A percentile compares a stretch with the other conserved stretches of the same genome.
These are phyloP conservation scores for Phytophthora sojae DNA, from an alignment of 352 stramenopile species.

Conservation along the genomic window DNA sequence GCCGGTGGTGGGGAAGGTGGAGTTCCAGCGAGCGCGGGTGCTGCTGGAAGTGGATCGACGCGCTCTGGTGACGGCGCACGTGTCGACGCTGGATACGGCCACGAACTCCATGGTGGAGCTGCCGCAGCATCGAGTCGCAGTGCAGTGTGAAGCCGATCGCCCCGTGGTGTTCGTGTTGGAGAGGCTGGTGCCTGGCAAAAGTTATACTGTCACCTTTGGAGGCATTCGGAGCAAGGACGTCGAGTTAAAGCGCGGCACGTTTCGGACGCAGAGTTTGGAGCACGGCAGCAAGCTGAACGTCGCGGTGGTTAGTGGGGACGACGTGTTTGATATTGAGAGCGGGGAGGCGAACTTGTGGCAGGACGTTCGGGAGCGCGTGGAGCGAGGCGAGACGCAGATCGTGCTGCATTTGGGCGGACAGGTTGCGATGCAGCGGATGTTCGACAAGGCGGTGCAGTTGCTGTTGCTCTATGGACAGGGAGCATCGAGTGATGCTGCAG, in stretches of 20 bases:
- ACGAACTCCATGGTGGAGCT: conserved; percentile 55
- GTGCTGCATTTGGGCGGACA: conserved; percentile 79
- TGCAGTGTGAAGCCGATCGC: conserved; percentile 34
- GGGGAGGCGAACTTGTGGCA: conserved; percentile 61
- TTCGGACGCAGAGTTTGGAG: conserved; percentile 61
- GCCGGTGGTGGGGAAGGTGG: conserved; percentile 75
- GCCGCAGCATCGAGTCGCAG: conserved; percentile 31
- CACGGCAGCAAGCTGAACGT: conserved; percentile 31
- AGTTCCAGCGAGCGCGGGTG: conserved; percentile 54
- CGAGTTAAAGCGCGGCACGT: conserved; percentile 34
- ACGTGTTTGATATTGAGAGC: conserved; percentile 51
- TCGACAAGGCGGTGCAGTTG: conserved; percentile 71
- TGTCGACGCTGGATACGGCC: conserved; percentile 52
- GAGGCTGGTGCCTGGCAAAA: conserved; percentile 54
- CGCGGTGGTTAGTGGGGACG: conserved; percentile 59
- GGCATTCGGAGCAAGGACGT: conserved; percentile 58
- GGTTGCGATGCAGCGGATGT: conserved; percentile 70
- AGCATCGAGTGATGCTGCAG: conserved; percentile 7
- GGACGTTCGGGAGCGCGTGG: conserved; percentile 48
- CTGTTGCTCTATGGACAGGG: conserved; percentile 61
- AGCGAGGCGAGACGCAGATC: conserved; percentile 38
- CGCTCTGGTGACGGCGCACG: conserved; percentile 53
- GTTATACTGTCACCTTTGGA: conserved; percentile 69
- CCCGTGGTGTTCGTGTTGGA: conserved; percentile 55
- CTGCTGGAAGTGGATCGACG: conserved; percentile 67